Base-by-base conservation (phyloP, 768 basidiomycete species). In the Mycena vulgaris region DNA sequence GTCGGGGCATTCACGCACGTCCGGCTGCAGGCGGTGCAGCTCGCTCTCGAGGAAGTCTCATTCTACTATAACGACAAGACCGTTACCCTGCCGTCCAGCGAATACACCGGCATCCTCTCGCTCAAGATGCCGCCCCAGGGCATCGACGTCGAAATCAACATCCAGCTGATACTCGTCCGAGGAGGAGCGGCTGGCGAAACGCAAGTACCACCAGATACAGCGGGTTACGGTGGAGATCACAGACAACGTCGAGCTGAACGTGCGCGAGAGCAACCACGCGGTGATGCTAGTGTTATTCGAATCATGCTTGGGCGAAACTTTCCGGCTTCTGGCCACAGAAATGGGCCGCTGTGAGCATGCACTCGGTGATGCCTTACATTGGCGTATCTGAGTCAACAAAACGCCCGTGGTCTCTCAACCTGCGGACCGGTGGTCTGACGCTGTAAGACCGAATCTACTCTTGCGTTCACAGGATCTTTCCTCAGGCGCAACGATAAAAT, bases 11-110 rank as follows among this genome's bases (percentile, higher is more conserved):
- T 92, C 67, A 93, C 91, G 0, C 91, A 91, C 52, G 83, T 93
- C 42, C 88, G 87, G 56, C 79, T 90, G 27, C 89, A 91, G 68
- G 93, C 90, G 0, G 78, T 94, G 0, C 91, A 92, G 71, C 84
- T 93, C 33, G 75, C 81, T 10, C 85, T 93, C 52, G 80, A 84
- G 67, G 89, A 93, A 31, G 87, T 94, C 0, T 93, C 92, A 0
- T 93, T 94, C 83, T 93, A 87, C 79, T 93, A 92, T 79, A 86
- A 85, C 39, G 92, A 93, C 79, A 89, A 91, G 74, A 80, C 78
- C 2, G 81, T 88, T 4, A 71, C 83, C 2, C 65, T 92, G 45
- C 85, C 88, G 0, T 90, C 90, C 0, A 80, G 79, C 58, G 87
- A 90, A 59, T 89, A 88, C 77, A 89, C 86, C 1, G 93, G 93